These are phyloP conservation scores for Piedraia hortae DNA, from an alignment of 2,329 filamentous ascomycete genomes.

Conservation along the genomic window DNA sequence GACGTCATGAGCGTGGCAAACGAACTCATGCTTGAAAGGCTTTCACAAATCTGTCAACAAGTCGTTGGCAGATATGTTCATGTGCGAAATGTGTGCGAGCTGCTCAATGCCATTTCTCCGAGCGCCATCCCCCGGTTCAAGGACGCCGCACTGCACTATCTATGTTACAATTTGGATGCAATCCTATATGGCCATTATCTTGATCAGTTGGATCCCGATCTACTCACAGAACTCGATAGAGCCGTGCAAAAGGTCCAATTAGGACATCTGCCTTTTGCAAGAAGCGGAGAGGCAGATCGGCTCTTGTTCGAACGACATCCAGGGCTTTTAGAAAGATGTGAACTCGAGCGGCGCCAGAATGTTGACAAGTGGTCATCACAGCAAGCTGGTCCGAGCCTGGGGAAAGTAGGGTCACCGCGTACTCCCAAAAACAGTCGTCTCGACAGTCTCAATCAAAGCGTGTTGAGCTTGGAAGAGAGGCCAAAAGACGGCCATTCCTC, in stretches of 20 bases:
- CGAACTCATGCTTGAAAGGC: conserved; percentile 77
- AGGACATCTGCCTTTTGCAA: conserved; percentile 45
- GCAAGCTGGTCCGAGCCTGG: too few species aligned
- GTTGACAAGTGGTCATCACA: too few species aligned
- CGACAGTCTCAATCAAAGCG: too few species aligned
- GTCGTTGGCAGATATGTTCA: conserved; percentile 62
- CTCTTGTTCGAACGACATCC: conserved; percentile 37
- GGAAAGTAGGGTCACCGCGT: too few species aligned
- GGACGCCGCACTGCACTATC: conserved; percentile 63
- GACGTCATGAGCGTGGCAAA: conserved; percentile 77
- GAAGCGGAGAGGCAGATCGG: conserved; percentile 43
- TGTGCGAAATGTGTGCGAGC: conserved; percentile 55
- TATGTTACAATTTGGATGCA: conserved; percentile 70
- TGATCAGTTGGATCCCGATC: conserved; percentile 57
- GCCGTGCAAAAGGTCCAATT: conserved; percentile 63
- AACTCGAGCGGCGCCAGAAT: too few species aligned
- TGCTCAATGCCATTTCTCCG: conserved; percentile 65
- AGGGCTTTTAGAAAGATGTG: too few species aligned
- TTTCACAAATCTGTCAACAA: conserved; percentile 73
- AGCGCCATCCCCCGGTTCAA: conserved; percentile 70
- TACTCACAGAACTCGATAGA: conserved; percentile 55
- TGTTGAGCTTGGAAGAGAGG: too few species aligned
- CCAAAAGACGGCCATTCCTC: too few species aligned
- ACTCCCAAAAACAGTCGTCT: too few species aligned
- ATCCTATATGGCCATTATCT: conserved; percentile 73